These are phyloP conservation scores for Pelagomonas calceolata DNA, from an alignment of 108 stramenopile genomes.

Conservation along the genomic window DNA sequence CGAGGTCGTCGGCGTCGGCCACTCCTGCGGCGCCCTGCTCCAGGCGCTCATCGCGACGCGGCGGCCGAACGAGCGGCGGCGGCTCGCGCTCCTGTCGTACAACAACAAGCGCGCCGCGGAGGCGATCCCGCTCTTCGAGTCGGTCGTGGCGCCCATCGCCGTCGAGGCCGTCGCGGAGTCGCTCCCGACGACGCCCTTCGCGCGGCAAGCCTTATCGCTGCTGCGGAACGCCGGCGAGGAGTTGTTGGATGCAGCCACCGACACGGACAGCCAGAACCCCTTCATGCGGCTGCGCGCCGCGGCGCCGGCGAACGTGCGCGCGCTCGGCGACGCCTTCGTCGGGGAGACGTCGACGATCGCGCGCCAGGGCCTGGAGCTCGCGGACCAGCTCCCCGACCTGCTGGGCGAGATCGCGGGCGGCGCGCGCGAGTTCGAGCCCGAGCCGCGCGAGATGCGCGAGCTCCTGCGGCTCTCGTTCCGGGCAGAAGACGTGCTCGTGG, in stretches of 20 bases:
- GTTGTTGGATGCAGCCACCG: constrained; percentile 23
- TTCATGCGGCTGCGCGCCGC: constrained; percentile 18
- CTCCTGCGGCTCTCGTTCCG: constrained; percentile 70
- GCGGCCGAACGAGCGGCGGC: constrained; percentile 83
- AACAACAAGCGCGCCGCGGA: constrained; percentile 75
- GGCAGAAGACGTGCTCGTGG: constrained; percentile 64
- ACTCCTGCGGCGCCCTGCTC: constrained; percentile 72
- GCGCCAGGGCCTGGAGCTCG: constrained; percentile 51
- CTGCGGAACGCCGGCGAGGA: neutral
- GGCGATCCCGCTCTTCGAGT: constrained; percentile 73
- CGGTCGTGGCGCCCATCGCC: constrained; percentile 69
- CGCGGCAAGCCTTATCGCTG: neutral
- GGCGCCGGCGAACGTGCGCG: constrained; percentile 9
- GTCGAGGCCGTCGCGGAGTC: constrained; percentile 44
- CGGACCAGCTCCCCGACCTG: constrained; percentile 77
- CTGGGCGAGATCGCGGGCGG: constrained; percentile 70
- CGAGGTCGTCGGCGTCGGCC: constrained; percentile 73
- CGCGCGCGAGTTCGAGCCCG: constrained; percentile 69
- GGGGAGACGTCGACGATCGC: constrained; percentile 46
- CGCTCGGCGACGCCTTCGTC: neutral
- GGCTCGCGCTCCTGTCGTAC: constrained; percentile 69
- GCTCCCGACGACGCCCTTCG: constrained; percentile 14
- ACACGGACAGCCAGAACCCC: constrained; percentile 25
- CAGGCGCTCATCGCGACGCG: constrained; percentile 74
- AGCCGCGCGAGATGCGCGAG: constrained; percentile 53